phyloP scores from a whole-genome alignment of 2,329 filamentous ascomycete species.

The Lasiodiplodia sp. region DNA sequence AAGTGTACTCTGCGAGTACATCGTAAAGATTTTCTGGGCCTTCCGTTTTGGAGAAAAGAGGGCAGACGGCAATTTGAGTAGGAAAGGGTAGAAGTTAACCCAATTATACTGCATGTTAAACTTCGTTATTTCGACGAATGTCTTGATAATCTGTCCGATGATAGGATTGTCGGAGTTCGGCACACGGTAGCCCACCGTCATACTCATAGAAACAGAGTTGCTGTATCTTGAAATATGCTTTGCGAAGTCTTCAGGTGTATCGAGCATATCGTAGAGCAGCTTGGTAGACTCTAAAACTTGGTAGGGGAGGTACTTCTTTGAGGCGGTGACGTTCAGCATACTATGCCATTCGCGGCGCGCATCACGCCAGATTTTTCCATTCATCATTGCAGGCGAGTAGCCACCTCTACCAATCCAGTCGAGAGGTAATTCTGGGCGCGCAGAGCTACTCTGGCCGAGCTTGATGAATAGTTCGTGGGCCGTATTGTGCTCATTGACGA shows the following conservation, averaged over 20 bases:
- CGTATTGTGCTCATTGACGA: not conserved
- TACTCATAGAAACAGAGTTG: constrained; percentile 13
- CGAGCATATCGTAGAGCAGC: constrained; percentile 1
- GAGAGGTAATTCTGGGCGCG: not conserved
- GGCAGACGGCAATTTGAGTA: not conserved
- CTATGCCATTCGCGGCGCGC: constrained; percentile 24
- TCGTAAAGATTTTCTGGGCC: not conserved
- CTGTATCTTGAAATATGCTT: constrained; percentile 1
- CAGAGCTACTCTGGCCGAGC: not conserved
- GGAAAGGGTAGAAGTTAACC: not conserved
- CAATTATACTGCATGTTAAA: not conserved
- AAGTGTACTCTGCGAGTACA: not conserved
- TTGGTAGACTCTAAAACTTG: constrained; percentile 21
- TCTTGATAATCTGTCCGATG: not conserved
- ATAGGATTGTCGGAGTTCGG: not conserved
- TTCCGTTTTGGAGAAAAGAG: not conserved
- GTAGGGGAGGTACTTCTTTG: constrained; percentile 29
- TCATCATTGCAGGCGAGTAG: not conserved
- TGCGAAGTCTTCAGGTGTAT: not conserved
- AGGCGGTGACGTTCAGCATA: constrained; percentile 8
- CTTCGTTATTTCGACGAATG: not conserved
- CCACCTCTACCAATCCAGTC: not conserved
- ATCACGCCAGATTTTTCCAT: constrained; percentile 2
- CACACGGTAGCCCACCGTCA: constrained; percentile 2
- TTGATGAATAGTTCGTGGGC: constrained; percentile 10